phyloP scores from a whole-genome alignment of 2,329 filamentous ascomycete genomes.

The Cryphonectria parasitica region DNA sequence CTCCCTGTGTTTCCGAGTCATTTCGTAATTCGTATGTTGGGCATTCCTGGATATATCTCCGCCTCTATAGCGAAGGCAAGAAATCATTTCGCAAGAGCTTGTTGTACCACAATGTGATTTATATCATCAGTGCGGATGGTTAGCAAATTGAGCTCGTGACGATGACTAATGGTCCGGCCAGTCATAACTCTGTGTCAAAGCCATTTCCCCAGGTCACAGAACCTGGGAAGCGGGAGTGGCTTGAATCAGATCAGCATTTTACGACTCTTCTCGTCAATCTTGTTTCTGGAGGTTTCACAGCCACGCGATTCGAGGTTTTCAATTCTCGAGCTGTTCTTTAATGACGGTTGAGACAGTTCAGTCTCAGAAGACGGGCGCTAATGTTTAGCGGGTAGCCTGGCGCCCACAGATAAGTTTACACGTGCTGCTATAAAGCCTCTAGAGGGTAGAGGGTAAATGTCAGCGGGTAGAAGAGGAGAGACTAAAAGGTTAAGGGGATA shows the following conservation, averaged over 20 bases:
- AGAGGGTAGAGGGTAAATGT: not conserved
- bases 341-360: not conserved
- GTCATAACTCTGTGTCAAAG: too few relatives aligned
- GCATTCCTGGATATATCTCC: too few relatives aligned
- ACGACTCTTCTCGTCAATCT: not conserved
- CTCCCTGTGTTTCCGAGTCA: not conserved
- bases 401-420: not conserved
- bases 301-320: not conserved
- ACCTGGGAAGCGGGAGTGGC: not conserved
- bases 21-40: not conserved
- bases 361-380: constrained; percentile 1
- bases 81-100: too few relatives aligned
- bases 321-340: not conserved
- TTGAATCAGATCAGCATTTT: not conserved
- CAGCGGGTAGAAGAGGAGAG: not conserved
- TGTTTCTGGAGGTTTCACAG: not conserved
- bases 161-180: too few relatives aligned
- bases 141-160: not conserved
- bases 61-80: too few relatives aligned
- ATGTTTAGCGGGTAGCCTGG: not conserved
- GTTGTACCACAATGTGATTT: too few relatives aligned
- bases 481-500: not conserved
- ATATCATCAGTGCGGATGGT: too few relatives aligned
- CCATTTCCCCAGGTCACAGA: not conserved
- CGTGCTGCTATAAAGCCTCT: not conserved